Evolutionary conservation across 352 stramenopile species (phyloP).

Genomic region (Pythium biforme): DNA sequence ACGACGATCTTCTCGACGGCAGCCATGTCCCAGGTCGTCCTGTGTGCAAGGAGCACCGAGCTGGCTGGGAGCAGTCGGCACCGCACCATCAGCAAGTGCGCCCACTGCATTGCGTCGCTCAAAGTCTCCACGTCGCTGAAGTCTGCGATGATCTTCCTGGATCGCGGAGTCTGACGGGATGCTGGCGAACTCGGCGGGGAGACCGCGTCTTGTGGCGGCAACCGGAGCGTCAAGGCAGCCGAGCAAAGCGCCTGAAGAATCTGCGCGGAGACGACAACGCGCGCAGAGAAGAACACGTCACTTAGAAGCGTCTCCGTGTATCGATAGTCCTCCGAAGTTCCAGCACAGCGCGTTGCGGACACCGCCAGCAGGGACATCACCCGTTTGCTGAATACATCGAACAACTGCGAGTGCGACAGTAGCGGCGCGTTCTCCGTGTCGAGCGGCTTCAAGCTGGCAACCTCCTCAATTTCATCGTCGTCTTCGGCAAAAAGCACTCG

Average conservation of each 20-base stretch:
- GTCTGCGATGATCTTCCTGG: constrained; percentile 21
- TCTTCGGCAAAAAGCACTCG: constrained; percentile 74
- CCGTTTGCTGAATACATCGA: constrained; percentile 53
- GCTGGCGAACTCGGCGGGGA: constrained; percentile 15
- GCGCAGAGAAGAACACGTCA: constrained; percentile 55
- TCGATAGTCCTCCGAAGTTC: constrained; percentile 29
- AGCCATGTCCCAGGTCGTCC: constrained; percentile 21
- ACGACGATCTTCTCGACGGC: constrained; percentile 46
- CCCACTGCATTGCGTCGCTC: constrained; percentile 52
- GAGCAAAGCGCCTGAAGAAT: constrained; percentile 55
- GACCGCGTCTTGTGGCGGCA: background rate
- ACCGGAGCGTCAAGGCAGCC: background rate
- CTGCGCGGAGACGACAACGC: constrained; percentile 56
- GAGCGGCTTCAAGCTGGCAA: background rate
- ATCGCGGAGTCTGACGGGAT: constrained; percentile 4
- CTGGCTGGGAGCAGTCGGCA: constrained; percentile 31
- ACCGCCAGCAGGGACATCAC: constrained; percentile 30
- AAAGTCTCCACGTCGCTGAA: constrained; percentile 62
- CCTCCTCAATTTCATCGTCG: constrained; percentile 25
- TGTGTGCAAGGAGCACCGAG: background rate
- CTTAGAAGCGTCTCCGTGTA: constrained; percentile 41
- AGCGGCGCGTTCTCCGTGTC: constrained; percentile 28
- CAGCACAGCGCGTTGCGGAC: background rate
- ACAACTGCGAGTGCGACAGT: constrained; percentile 47
- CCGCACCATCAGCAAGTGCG: constrained; percentile 44